A percentile compares a stretch with the other conserved stretches of the same genome.
These are phyloP conservation scores for Colletotrichum orchidophilum DNA, from an alignment of 2,329 filamentous ascomycete genomes.

Conservation along the genomic window DNA sequence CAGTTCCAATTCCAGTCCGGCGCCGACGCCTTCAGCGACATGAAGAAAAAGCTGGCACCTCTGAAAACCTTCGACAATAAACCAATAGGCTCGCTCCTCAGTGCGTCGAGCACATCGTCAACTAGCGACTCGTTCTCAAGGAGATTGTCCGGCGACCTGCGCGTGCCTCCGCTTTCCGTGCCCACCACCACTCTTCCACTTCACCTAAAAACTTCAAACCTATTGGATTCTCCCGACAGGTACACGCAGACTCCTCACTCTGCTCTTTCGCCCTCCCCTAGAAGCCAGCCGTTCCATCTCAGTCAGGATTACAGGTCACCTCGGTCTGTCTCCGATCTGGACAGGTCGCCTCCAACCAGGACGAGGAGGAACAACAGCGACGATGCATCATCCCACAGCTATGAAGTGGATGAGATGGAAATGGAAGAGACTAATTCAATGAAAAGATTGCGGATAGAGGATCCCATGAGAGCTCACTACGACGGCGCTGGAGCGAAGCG, in stretches of 20 bases:
- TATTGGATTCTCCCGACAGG: constrained; percentile 56
- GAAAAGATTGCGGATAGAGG: constrained; percentile 62
- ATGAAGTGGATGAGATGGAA: constrained; percentile 57
- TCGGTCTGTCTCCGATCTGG: constrained; percentile 54
- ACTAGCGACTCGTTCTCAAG: constrained; percentile 47
- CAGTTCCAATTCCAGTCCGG: constrained; percentile 58
- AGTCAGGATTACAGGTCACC: constrained; percentile 54
- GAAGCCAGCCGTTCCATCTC: constrained; percentile 49
- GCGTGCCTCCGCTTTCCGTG: constrained; percentile 57
- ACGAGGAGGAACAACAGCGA: constrained; percentile 60
- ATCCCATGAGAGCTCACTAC: constrained; percentile 46
- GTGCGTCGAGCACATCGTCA: constrained; percentile 45
- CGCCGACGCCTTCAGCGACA: constrained; percentile 58
- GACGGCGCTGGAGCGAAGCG: constrained; percentile 61
- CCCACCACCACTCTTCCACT: constrained; percentile 47
- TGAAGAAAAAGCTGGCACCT: constrained; percentile 66
- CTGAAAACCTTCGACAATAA: constrained; percentile 54
- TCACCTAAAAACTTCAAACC: constrained; percentile 47
- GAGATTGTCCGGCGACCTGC: constrained; percentile 49
- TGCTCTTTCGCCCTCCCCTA: constrained; percentile 53
- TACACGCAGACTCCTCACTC: constrained; percentile 59
- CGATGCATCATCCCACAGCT: constrained; percentile 59
- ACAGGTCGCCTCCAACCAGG: constrained; percentile 57
- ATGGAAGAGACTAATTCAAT: constrained; percentile 61
- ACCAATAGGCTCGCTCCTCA: constrained; percentile 53